These are phyloP conservation scores for Testicularia cyperi DNA, from an alignment of 1,284 basidiomycete genomes.

Conservation along the genomic window DNA sequence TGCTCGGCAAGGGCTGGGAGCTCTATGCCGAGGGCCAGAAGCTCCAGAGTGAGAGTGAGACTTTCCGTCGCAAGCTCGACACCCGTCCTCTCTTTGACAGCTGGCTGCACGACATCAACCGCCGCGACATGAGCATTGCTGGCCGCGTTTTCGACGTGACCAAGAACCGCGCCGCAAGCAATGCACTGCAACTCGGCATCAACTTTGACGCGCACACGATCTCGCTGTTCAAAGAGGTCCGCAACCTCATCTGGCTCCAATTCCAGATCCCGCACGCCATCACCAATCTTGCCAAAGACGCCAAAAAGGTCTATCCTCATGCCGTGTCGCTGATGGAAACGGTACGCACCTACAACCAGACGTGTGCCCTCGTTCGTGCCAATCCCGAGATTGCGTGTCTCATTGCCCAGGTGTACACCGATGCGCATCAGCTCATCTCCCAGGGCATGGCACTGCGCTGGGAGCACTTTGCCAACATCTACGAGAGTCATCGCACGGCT, in stretches of 20 bases:
- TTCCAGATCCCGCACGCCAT: conserved; percentile 93
- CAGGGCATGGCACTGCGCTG: conserved; percentile 79
- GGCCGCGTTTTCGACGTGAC: conserved; percentile 97
- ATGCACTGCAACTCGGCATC: conserved; percentile 77
- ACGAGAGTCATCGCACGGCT: conserved; percentile 66
- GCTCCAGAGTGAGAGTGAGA: conserved; percentile 83
- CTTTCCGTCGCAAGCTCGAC: conserved; percentile 94
- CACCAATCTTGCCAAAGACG: conserved; percentile 94
- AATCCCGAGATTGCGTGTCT: conserved; percentile 90
- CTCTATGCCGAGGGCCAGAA: conserved; percentile 98
- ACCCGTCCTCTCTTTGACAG: conserved; percentile 91
- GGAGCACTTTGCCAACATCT: conserved; percentile 74
- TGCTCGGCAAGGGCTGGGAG: conserved; percentile 97
- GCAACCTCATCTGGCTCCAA: conserved; percentile 90
- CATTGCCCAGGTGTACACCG: conserved; percentile 48
- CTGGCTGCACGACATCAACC: conserved; percentile 92
- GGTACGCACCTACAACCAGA: conserved; percentile 92
- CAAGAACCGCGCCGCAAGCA: conserved; percentile 66
- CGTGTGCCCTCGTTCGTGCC: conserved; percentile 75
- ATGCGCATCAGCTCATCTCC: conserved; percentile 46
- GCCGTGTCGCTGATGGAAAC: conserved; percentile 95
- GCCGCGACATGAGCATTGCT: conserved; percentile 80
- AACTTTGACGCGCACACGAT: conserved; percentile 98
- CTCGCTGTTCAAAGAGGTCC: conserved; percentile 95
- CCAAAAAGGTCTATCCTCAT: conserved; percentile 95